Evolutionary conservation across 169 alveolate species (phyloP).

Genomic region (Perkinsus olseni): DNA sequence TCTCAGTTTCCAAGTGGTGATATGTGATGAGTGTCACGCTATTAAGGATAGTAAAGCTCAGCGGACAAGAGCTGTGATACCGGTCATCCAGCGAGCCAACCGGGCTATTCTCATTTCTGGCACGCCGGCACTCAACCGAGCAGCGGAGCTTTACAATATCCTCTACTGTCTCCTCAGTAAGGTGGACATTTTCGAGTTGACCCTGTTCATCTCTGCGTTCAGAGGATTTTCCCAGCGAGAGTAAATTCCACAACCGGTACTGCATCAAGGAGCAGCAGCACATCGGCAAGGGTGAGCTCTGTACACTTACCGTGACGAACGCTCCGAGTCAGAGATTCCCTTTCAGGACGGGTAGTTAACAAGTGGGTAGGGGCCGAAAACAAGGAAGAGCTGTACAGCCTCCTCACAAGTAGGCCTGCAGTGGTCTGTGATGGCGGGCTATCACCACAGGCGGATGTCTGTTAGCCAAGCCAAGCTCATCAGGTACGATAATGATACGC

Average conservation of each 20-base stretch:
- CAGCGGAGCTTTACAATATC: slow-evolving; percentile 82
- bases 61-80: slow-evolving; percentile 75
- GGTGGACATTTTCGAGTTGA: no score
- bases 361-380: slow-evolving; percentile 40
- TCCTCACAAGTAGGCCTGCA: slow-evolving; percentile 26
- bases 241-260: slow-evolving; percentile 57
- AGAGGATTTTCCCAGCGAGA: slow-evolving; percentile 45
- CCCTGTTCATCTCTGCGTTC: no score
- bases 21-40: slow-evolving; percentile 95
- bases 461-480: no score
- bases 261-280: slow-evolving; percentile 15
- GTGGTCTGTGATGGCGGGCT: background rate
- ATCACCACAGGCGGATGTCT: no score
- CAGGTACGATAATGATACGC: slow-evolving; percentile 80
- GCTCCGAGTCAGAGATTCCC: background rate
- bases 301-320: background rate
- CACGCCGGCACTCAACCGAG: slow-evolving; percentile 87
- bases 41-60: slow-evolving; percentile 79
- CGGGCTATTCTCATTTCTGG: slow-evolving; percentile 84
- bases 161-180: slow-evolving; percentile 49
- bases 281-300: background rate
- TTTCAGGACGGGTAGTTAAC: background rate
- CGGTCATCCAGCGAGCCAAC: slow-evolving; percentile 73
- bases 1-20: slow-evolving; percentile 43
- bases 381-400: slow-evolving; percentile 49